Conservation (phyloP, 1,139 yeast species). For the Protomyces lactucae-debilis region DNA sequence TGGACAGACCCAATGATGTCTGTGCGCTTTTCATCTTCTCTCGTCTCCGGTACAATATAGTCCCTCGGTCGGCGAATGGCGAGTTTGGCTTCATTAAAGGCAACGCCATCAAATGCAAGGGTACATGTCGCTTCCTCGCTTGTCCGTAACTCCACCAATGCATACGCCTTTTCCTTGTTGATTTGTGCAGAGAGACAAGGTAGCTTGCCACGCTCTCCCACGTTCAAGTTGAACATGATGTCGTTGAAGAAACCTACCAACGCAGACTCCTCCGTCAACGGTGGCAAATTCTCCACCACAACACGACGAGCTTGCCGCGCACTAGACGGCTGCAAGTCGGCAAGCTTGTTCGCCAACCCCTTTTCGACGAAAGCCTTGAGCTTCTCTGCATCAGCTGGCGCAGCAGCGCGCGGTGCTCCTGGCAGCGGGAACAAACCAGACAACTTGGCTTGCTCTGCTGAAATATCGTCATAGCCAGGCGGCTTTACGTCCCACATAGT, state of each 20-base stretch:
- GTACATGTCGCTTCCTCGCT: slow-evolving; percentile 58
- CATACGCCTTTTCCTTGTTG: slow-evolving; percentile 32
- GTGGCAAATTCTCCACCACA: slow-evolving; percentile 48
- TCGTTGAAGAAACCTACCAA: slow-evolving; percentile 34
- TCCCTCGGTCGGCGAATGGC: slow-evolving; percentile 56
- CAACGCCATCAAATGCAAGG: slow-evolving; percentile 46
- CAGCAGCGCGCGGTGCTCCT: slow-evolving; percentile 53
- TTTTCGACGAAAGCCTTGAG: slow-evolving; percentile 48
- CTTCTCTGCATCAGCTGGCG: slow-evolving; percentile 49
- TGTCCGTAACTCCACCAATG: slow-evolving; percentile 49
- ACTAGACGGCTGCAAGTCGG: slow-evolving; percentile 33
- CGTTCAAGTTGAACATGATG: slow-evolving; percentile 32
- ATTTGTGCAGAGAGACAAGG: slow-evolving; percentile 30
- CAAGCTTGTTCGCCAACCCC: slow-evolving; percentile 34
- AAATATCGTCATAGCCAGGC: slow-evolving; percentile 66
- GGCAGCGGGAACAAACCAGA: slow-evolving; percentile 78
- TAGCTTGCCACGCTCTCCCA: slow-evolving; percentile 10
- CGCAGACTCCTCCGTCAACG: slow-evolving; percentile 38
- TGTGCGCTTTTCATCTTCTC: slow-evolving; percentile 27
- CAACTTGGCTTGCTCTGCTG: slow-evolving; percentile 74
- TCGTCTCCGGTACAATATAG: slow-evolving; percentile 47
- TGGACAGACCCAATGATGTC: slow-evolving; percentile 32
- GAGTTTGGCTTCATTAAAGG: slow-evolving; percentile 40
- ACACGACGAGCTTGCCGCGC: slow-evolving; percentile 47
- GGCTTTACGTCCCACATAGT: slow-evolving; percentile 75